Base-by-base conservation (phyloP, 148 eudicot genomes). In the Oxyria digyna region DNA sequence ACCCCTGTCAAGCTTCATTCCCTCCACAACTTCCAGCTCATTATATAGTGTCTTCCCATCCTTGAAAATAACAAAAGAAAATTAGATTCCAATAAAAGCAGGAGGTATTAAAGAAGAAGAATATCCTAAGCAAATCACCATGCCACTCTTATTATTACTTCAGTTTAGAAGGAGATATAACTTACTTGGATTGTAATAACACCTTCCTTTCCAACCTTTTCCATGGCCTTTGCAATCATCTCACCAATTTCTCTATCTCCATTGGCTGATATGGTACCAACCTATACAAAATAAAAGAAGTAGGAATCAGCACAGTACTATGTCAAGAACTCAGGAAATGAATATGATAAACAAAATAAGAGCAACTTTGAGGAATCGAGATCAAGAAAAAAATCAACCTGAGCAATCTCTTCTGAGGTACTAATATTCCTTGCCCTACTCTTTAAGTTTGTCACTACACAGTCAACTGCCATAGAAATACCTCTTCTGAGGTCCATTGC, bases 371-470 rank as follows among this genome's bases (percentile, higher is more conserved):
- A 42, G 67, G 33, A 37, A 4, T 59, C 42, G n/a, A 31, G 15
- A 14, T 37, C 42, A 37, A 37, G 38, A 13, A 41, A 63, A 32
- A 31, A 32, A 20, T 17, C 40, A 41, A 85, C 92, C 92, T 87
- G 92, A 4, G 92, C 89, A 41, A 94, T 94, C 79, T 94, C 98
- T 74, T 94, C 96, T 0, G 96, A 88, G 27, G 97, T 94, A 75
- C 92, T 90, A 55, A 94, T 94, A 95, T 88, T 94, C 67, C 96
- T 77, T 41, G 97, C 91, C 52, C 88, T 78, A 65, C 81, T 89
- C 79, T 90, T 86, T n/a, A n/a, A n/a, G n/a, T n/a, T n/a, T n/a
- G n/a, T n/a, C n/a, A n/a, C n/a, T n/a, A n/a, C n/a, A n/a, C 78
- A 54, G 77, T 82, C 85, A 63, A 82, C 85, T 33, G 85, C 85